Evolutionary conservation across 495 filamentous ascomycete genomes (phyloP).

Genomic region (Penicillium steckii): DNA sequence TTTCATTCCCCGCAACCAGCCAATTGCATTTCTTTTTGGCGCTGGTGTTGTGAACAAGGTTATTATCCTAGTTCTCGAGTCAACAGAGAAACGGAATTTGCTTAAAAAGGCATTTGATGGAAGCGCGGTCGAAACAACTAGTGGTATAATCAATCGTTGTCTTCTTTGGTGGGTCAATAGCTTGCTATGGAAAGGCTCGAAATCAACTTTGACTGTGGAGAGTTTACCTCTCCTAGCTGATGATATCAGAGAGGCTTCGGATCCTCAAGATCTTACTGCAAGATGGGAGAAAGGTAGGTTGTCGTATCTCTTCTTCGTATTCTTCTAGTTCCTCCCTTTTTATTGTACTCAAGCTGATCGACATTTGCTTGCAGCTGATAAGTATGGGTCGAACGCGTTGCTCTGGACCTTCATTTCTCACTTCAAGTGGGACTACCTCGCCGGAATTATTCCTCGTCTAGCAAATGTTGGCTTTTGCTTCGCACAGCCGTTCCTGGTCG

Average conservation of each 20-base stretch:
- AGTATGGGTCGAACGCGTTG: conserved; percentile 33
- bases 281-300: conserved; percentile 32
- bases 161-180: conserved; percentile 57
- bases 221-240: conserved; percentile 43
- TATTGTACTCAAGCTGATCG: too few species aligned
- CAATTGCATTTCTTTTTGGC: conserved; percentile 13
- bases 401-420: conserved; percentile 35
- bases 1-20: conserved; percentile 10
- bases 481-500: conserved; percentile 61
- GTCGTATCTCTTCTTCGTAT: too few species aligned
- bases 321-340: not conserved
- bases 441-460: conserved; percentile 48
- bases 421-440: conserved; percentile 34
- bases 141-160: conserved; percentile 44
- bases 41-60: conserved; percentile 36
- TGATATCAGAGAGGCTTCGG: conserved; percentile 28
- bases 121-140: conserved; percentile 51
- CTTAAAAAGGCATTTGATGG: conserved; percentile 36
- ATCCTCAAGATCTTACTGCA: conserved; percentile 33
- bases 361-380: conserved; percentile 18
- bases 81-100: conserved; percentile 46
- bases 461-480: conserved; percentile 54
- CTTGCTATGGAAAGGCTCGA: conserved; percentile 47
- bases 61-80: conserved; percentile 46
- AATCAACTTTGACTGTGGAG: conserved; percentile 34